Evolutionary conservation across 768 basidiomycete species (phyloP), one percentile per base, ranked within the genome.

Genomic region (Nidularia sp.): DNA sequence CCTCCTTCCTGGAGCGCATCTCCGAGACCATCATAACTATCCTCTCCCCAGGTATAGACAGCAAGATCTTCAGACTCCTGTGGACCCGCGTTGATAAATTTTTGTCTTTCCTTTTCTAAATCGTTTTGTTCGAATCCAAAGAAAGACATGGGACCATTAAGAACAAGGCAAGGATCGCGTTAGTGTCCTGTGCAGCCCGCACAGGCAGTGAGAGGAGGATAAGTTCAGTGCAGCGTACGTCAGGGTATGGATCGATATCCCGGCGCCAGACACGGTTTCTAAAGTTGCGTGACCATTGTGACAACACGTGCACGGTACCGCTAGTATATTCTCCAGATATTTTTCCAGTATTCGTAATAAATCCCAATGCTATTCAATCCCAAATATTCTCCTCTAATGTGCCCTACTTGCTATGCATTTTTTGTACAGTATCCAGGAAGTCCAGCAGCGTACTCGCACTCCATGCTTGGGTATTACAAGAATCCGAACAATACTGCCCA

Each of bases 401-500:
- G 18, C 49, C 15, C 39, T 45, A 44, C 29, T 44, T 47, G 36
- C 53, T 41, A 13, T 39, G 49, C 34, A 63, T 46, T 52, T 72
- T 70, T 60, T 89, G 81, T 50, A 89, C 90, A 46, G 77, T 80
- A 59, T 93, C 84, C 48, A 97, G 68, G 66, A 95, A 90, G 71
- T 97, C 95, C 29, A 98, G 74, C 56, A 98, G 67, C 22, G 93
- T 96, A 66, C 91, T 93, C 45, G 92, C 84, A 62, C 91, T 93
- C 97, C 96, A 98, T 3, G 96, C 97, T 65, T 98, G 97, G 29
- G 97, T 94, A 45, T 79, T 75, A 65, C 96, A 98, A 45, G 93
- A 93, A 68, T 98, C 95, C 48, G 67, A 67, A 64, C 96, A 98
- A 69, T 83, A 84, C 36, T 73, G 71, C 8, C 95, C 96, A 55